Conservation (phyloP, 768 basidiomycete species). For the Neoboletus brunneissimus region DNA sequence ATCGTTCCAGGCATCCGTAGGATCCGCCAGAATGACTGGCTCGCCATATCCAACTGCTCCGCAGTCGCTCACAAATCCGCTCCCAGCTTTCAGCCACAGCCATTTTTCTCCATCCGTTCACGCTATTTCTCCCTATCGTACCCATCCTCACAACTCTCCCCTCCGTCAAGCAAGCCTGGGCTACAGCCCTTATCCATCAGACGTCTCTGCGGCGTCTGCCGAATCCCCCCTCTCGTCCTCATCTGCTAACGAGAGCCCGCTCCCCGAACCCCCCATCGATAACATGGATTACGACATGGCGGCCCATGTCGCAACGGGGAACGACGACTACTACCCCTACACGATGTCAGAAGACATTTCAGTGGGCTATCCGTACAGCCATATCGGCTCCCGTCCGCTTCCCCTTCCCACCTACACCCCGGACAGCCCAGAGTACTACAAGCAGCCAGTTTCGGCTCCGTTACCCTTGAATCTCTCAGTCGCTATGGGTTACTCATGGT, state of each 20-base stretch:
- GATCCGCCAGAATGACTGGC: constrained; percentile 23
- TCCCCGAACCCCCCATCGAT: constrained; percentile 38
- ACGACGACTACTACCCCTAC: constrained; percentile 32
- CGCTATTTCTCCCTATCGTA: constrained; percentile 17
- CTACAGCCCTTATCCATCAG: constrained; percentile 38
- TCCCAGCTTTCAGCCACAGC: constrained; percentile 12
- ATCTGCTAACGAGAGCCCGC: constrained; percentile 39
- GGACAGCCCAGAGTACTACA: constrained; percentile 28
- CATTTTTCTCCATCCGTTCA: constrained; percentile 22
- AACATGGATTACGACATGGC: constrained; percentile 30
- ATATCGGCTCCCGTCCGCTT: constrained; percentile 22
- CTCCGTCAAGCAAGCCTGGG: constrained; percentile 17
- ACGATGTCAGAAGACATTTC: constrained; percentile 24
- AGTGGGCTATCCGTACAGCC: constrained; percentile 22
- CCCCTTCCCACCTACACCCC: constrained; percentile 23
- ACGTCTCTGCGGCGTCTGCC: constrained; percentile 34
- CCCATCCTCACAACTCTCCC: constrained; percentile 15
- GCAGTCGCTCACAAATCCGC: constrained; percentile 18
- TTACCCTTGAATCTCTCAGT: constrained; percentile 32
- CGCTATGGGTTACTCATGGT: constrained; percentile 34
- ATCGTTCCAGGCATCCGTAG: constrained; percentile 8
- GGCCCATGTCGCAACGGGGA: constrained; percentile 22
- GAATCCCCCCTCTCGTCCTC: constrained; percentile 42
- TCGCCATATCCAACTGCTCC: constrained; percentile 22
- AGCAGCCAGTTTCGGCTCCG: constrained; percentile 34